Evolutionary conservation across 208 protist genomes (phyloP).

Genomic region (Crithidia fasciculata): DNA sequence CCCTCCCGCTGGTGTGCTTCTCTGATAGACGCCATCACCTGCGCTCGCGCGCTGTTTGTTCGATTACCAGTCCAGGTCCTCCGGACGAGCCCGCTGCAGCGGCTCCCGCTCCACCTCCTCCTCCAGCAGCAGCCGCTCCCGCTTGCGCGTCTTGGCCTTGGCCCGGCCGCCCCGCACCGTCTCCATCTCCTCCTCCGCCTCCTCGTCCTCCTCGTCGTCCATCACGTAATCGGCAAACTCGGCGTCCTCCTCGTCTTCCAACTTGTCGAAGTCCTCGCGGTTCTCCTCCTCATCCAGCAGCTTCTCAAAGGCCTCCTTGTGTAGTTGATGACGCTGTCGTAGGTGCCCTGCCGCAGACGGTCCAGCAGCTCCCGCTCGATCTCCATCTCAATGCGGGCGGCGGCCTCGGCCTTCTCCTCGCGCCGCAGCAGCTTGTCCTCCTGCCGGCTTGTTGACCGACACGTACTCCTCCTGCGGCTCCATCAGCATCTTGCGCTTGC

Average conservation of each 20-base stretch:
- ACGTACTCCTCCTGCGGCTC: constrained; percentile 95
- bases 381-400: constrained; percentile 95
- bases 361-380: constrained; percentile 98
- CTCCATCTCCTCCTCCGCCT: constrained; percentile 53
- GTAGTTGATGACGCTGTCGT: constrained; percentile 92
- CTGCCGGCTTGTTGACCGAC: constrained; percentile 96
- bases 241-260: constrained; percentile 85
- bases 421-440: constrained; percentile 95
- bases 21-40: not conserved
- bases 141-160: constrained; percentile 36
- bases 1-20: not conserved
- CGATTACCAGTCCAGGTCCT: constrained; percentile 84
- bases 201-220: constrained; percentile 87
- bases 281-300: constrained; percentile 90
- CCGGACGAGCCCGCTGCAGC: constrained; percentile 52
- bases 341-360: constrained; percentile 93
- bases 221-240: constrained; percentile 91
- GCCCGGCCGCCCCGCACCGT: constrained; percentile 25
- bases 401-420: constrained; percentile 96
- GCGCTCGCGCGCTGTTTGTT: not conserved
- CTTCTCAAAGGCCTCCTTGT: constrained; percentile 88
- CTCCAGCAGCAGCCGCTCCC: constrained; percentile 83
- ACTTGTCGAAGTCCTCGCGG: constrained; percentile 71
- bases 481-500: constrained; percentile 95
- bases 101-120: constrained; percentile 85